Base-by-base conservation (phyloP, 805 yeast genomes). In the Yamadazyma endophytica region DNA sequence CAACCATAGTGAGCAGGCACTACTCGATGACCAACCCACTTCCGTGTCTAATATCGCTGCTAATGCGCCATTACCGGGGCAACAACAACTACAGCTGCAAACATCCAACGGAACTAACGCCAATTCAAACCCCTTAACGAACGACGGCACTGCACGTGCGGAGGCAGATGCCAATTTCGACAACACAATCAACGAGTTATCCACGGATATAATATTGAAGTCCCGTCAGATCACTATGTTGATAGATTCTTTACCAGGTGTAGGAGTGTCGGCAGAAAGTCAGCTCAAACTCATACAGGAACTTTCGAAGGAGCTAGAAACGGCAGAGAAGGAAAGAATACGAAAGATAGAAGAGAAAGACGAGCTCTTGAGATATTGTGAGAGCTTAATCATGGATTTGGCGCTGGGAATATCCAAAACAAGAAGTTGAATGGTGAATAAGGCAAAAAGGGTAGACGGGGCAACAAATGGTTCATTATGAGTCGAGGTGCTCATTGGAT, bases 221-320 rank as follows among this genome's bases (percentile, higher is more conserved):
- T 76, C 94, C 4, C 73, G 94, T 46, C 97, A 92, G 54, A 83
- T 90, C 11, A 73, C 85, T 23, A 79, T 84, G 47, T 73, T 90
- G 17, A 88, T 90, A 23, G 94, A 85, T 50, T 77, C 95, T 2
- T 63, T 90, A 25, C 98, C 98, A 0, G 97, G 97, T 9, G 85
- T 87, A 2, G 96, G 94, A 6, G 89, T 82, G 1, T 76, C 89
- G 2, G 82, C 84, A 15, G 74, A 70, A 26, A 80, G 76, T 33
- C 97, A 89, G 56, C 53, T 88, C 52, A 58, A 61, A 17, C 70
- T 71, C 37, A 83, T 90, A 12, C 73, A 70, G 30, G 65, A 63
- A 9, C 61, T 92, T 28, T 82, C 84, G 29, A 52, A 54, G 26
- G 85, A 84, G 43, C 58, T 89, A 33, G 66, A 69, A 9, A 60